Base-by-base conservation (phyloP, 2,329 filamentous ascomycete genomes). In the Fusarium citri region DNA sequence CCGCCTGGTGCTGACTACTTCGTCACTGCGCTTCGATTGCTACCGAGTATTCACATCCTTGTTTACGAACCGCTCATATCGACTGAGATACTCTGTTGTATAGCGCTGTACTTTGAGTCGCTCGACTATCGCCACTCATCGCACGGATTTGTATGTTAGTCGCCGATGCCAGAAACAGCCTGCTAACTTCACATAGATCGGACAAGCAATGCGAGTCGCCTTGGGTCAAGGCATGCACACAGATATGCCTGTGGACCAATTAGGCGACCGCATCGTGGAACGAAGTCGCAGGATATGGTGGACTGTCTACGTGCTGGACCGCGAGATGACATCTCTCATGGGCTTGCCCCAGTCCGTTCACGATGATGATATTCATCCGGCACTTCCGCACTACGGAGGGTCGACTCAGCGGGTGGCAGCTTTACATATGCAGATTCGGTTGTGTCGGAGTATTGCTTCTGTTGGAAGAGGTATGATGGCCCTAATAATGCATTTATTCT, bases 281-380 rank as follows among this genome's bases (percentile, higher is more conserved):
- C 75, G 86, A 53, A 84, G 81, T 54, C 82, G 84, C 2, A 81
- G 81, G 34, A 78, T 85, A 12, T 88, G 85, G 84, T 87, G 85
- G 85, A 87, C 86, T 0, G 79, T 86, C 0, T 87, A 86, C 42
- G 78, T 87, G 3, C 74, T 87, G 2, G 85, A 87, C 55, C 80
- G 85, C 4, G 81, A 87, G 66, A 85, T 87, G 80, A 85, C 84
- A 2, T 85, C 84, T 1, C 66, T 87, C 4, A 85, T 87, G 82
- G 86, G 86, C 0, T 65, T 86, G 1, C 85, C 86, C 0, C 80
- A 83, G 47, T 82, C 83, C 0, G 78, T 87, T 3, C 77, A 79
- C 22, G 84, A 87, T 41, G 82, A 86, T n/a, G 83, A 87, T 43
- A 81, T 88, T 1, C 79, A 82, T 10, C 82, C 83, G 1, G 78